Evolutionary conservation across 306 rosid genomes (phyloP).

Genomic region (Dryas alaskensis): DNA sequence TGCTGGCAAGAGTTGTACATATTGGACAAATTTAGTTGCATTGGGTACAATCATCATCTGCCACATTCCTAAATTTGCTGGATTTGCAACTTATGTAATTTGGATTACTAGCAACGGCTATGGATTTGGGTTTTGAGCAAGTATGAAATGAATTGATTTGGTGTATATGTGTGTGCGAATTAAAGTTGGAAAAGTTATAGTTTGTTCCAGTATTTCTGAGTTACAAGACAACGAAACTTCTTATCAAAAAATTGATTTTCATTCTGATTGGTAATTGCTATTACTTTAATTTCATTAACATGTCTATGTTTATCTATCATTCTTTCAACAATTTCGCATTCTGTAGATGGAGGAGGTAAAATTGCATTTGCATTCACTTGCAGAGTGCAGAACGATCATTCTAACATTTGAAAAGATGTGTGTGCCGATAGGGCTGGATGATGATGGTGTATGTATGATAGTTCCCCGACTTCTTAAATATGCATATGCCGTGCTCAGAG

Average conservation of each 20-base stretch:
- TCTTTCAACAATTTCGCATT: not conserved
- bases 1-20: not conserved
- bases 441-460: not conserved
- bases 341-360: not conserved
- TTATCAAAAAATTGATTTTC: not conserved
- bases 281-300: not conserved
- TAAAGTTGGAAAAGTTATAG: not conserved
- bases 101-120: not conserved
- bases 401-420: not conserved
- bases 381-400: not conserved
- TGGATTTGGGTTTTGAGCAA: not conserved
- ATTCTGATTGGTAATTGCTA: not conserved
- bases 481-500: not conserved
- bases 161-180: not conserved
- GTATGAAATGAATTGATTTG: not conserved
- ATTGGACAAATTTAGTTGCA: not conserved
- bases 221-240: not conserved
- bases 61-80: not conserved
- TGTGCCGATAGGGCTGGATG: not conserved
- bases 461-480: not conserved
- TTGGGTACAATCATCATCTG: not conserved
- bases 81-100: conserved; percentile 1
- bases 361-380: not conserved
- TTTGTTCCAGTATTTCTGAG: not conserved
- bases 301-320: not conserved